Evolutionary conservation across 2,329 filamentous ascomycete genomes (phyloP).

Genomic region (Aspergillus uvarum): DNA sequence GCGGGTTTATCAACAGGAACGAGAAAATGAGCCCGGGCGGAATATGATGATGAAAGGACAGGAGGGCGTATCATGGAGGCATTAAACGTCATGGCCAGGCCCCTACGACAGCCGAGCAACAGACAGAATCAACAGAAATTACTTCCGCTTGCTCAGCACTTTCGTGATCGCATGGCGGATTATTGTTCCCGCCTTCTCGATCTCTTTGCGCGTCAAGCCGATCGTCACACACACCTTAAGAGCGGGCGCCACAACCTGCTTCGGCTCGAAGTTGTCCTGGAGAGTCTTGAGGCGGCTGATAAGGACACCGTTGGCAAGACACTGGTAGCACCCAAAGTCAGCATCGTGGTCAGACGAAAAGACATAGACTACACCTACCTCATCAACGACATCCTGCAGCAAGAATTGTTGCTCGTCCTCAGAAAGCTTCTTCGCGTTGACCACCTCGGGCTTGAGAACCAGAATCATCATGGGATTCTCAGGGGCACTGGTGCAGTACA

Average conservation of each 20-base stretch:
- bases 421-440: conserved; percentile 67
- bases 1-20: conserved; percentile 8
- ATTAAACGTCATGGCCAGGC: conserved; percentile 16
- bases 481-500: conserved; percentile 72
- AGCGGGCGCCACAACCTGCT: conserved; percentile 71
- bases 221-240: conserved; percentile 89
- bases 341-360: neutral
- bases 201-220: conserved; percentile 87
- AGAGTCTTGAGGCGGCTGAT: conserved; percentile 82
- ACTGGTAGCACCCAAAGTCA: conserved; percentile 49
- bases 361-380: conserved; percentile 58
- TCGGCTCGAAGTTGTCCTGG: conserved; percentile 64
- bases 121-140: conserved; percentile 22
- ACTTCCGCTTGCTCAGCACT: conserved; percentile 65
- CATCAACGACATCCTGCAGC: conserved; percentile 90
- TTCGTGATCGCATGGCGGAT: conserved; percentile 94
- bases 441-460: conserved; percentile 77
- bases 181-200: conserved; percentile 85
- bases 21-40: conserved; percentile 1
- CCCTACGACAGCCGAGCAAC: neutral
- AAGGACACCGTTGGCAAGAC: conserved; percentile 81
- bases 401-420: conserved; percentile 78
- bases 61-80: conserved; percentile 13
- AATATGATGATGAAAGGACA: conserved; percentile 4
- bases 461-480: conserved; percentile 89